phyloP scores from a whole-genome alignment of 2,329 filamentous ascomycete species.

The Cladobotryum protrusum region DNA sequence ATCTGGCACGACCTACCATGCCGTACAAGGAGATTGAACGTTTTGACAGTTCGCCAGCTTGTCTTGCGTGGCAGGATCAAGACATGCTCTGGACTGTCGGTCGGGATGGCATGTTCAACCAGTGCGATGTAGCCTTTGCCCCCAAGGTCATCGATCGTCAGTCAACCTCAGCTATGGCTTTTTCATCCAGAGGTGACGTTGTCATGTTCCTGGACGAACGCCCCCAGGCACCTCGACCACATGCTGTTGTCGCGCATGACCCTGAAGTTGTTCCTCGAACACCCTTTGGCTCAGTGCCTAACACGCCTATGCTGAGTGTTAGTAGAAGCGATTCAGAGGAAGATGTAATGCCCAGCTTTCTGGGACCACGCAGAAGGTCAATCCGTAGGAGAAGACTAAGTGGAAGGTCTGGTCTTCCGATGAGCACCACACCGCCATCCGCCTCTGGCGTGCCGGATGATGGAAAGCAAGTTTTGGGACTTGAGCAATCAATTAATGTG shows the following conservation, averaged over 20 bases:
- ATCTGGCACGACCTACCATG: constrained; percentile 60
- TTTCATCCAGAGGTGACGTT: constrained; percentile 53
- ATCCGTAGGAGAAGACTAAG: constrained; percentile 38
- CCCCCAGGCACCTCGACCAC: constrained; percentile 36
- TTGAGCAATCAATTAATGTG: constrained; percentile 53
- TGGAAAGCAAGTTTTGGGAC: constrained; percentile 38
- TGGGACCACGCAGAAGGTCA: constrained; percentile 40
- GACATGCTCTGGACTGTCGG: constrained; percentile 63
- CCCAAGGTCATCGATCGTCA: constrained; percentile 57
- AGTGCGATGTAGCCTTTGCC: constrained; percentile 60
- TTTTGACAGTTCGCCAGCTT: constrained; percentile 52
- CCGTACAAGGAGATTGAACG: constrained; percentile 60
- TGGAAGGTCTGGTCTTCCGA: constrained; percentile 34
- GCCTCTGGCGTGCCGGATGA: constrained; percentile 26
- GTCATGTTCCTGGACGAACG: constrained; percentile 58
- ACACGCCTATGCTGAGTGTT: constrained; percentile 45
- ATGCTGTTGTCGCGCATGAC: constrained; percentile 32
- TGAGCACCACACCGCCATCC: constrained; percentile 52
- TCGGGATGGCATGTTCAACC: constrained; percentile 54
- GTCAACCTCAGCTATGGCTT: constrained; percentile 54
- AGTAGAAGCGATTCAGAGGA: constrained; percentile 61
- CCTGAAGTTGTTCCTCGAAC: constrained; percentile 30
- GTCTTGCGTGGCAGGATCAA: constrained; percentile 57
- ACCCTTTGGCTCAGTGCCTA: constrained; percentile 44
- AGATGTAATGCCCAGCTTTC: constrained; percentile 54